Evolutionary conservation across 169 alveolate genomes (phyloP), one percentile per base, ranked within the genome.

Genomic region (Eimeria necatrix): DNA sequence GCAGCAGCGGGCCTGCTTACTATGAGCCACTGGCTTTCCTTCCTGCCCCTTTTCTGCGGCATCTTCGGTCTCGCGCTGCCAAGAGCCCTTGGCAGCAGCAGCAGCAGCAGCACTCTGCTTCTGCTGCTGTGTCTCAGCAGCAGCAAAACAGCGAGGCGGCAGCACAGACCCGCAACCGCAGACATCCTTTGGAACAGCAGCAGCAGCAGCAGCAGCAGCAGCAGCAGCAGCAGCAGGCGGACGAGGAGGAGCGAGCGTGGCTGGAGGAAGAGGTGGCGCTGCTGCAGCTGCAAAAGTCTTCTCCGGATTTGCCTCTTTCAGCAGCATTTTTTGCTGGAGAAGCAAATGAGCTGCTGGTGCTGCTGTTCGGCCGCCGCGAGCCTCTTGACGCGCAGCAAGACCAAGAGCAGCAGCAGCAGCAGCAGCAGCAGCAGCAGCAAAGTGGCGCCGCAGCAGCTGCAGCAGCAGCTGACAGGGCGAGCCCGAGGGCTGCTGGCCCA

Each of bases 281-380:
- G 71, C 64, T 80, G 89, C 89, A 80, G 49, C 70, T 80, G 20
- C 52, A 22, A 8, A 48, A 48, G 71, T 22, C 64, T 18, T 48
- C 89, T 51, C 89, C 89, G 20, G 70, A 64, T 16, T 8, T 80
- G 89, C 22, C 64, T 52, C 89, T 80, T 46, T 9, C 71, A 20
- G 89, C 89, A 6, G 46, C 89, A 48, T 48, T 52, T 56, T 80
- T 80, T 52, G 89, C 89, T 49, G 89, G 89, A 80, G 89, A 80
- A 48, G 64, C 64, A 41, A 52, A 48, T 68, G 89, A 80, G 70
- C 89, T 80, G 89, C 89, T 80, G 49, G 8, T 80, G 89, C 89
- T 80, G 64, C 52, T 80, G 52, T 80, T 80, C 49, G 20, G 70
- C 32, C 70, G 49, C 89, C 49, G n/a, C n/a, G 85, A 14, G 6